phyloP scores from a whole-genome alignment of 768 basidiomycete species.

The Hygrophorus russula region DNA sequence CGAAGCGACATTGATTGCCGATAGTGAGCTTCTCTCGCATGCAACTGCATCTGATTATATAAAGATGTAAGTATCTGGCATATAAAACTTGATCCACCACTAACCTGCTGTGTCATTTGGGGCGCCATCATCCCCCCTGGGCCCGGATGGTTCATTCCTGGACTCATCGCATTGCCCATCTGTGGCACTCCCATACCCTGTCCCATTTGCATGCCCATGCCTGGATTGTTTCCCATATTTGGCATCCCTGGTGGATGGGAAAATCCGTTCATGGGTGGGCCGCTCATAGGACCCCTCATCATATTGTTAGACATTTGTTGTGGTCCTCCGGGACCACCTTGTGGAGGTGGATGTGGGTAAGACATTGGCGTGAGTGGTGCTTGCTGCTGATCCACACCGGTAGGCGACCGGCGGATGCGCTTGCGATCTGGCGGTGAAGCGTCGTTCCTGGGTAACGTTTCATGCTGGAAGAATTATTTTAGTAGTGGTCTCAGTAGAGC shows the following conservation, averaged over 20 bases:
- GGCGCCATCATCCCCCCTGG: conserved; percentile 24
- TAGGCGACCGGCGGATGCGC: conserved; percentile 38
- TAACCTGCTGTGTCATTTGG: conserved; percentile 23
- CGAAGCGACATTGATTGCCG: conserved; percentile 21
- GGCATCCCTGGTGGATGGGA: conserved; percentile 12
- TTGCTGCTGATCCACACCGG: conserved; percentile 25
- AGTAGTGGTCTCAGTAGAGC: conserved; percentile 3
- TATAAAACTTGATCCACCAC: conserved; percentile 5
- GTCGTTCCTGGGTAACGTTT: conserved; percentile 34
- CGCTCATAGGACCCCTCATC: conserved; percentile 21
- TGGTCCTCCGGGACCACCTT: conserved; percentile 17
- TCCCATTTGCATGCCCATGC: conserved; percentile 5
- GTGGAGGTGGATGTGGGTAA: conserved; percentile 16
- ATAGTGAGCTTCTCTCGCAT: conserved; percentile 14
- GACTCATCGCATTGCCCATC: conserved; percentile 19
- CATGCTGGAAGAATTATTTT: conserved; percentile 25
- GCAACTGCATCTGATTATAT: conserved; percentile 12
- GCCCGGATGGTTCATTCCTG: conserved; percentile 22
- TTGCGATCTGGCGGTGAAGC: conserved; percentile 49
- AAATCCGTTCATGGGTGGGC: conserved; percentile 15
- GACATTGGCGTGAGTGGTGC: conserved; percentile 25
- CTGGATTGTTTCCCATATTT: conserved; percentile 7
- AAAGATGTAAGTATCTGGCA: neutral
- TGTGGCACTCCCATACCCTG: conserved; percentile 4
- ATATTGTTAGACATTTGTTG: conserved; percentile 27